Evolutionary conservation across 495 filamentous ascomycete species (phyloP), one percentile per base, ranked within the genome.

Genomic region (Aspergillus bertholletiae): DNA sequence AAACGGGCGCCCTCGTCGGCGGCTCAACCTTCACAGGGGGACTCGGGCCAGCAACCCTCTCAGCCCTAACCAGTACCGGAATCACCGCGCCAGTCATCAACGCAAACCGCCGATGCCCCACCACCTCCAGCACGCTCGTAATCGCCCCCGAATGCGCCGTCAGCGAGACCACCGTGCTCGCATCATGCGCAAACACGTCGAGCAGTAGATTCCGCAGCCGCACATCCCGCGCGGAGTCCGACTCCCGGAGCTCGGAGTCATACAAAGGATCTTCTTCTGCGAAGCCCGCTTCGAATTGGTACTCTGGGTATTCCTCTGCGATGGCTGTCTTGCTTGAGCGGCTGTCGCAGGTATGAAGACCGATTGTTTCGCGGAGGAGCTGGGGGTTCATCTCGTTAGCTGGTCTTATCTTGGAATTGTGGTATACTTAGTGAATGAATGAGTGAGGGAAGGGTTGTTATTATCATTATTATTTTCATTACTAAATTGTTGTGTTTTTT

Each of bases 341-440:
- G 5, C 80, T 80, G 68, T 96, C 91, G 71, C 91, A 96, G 7
- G 90, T 94, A 65, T 95, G 90, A 27, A 84, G 74, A 18, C 86
- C 83, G 52, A 92, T 79, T 1, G 83, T 80, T 67, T 96, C 91
- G 27, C 91, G 82, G 40, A 94, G 68, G 18, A 83, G 68, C 71
- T 75, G 40, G 43, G 5, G 32, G 23, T 23, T 28, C 20, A 24
- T 28, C 26, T 4, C 26, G 26, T 46, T 21, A 26, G 22, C 4
- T 4, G 32, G 35, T 40, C 8, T 4, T 28, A 28, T 8, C 8
- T 28, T 28, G n/a, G n/a, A n/a, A n/a, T n/a, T n/a, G n/a, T n/a
- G n/a, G n/a, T n/a, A n/a, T n/a, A n/a, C n/a, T n/a, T n/a, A n/a
- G n/a, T n/a, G n/a, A n/a, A n/a, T n/a, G n/a, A n/a, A n/a, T n/a